Evolutionary conservation across 139 green algal genomes (phyloP).

Genomic region (Pedinophyceae sp.): DNA sequence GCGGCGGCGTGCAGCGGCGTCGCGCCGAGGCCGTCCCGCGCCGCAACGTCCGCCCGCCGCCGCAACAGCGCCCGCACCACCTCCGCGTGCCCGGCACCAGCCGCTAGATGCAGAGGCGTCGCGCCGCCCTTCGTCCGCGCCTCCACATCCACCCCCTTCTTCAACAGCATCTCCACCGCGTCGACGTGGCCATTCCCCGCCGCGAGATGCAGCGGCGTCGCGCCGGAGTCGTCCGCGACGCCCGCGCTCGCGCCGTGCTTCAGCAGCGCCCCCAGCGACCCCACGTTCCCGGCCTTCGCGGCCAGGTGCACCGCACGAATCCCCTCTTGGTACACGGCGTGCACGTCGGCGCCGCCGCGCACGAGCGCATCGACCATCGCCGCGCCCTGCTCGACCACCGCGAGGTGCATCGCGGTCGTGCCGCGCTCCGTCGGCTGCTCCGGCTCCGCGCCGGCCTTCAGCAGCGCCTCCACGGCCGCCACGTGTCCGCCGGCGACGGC

Average conservation of each 20-base stretch:
- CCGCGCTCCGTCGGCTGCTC: not conserved
- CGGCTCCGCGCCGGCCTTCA: too few relatives aligned
- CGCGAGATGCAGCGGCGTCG: not conserved
- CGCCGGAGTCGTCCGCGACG: not conserved
- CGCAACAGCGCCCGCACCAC: constrained; percentile 1
- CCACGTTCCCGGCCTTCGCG: not conserved
- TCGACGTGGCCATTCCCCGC: not conserved
- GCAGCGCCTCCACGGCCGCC: too few relatives aligned
- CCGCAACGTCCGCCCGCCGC: not conserved
- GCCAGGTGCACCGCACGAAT: not conserved
- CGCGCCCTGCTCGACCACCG: too few relatives aligned
- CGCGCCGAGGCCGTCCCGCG: constrained; percentile 2
- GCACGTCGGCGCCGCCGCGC: too few relatives aligned
- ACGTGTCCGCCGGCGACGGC: too few relatives aligned
- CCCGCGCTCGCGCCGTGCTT: not conserved
- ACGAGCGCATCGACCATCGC: too few relatives aligned
- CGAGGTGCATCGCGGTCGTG: not conserved
- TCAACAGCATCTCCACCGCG: not conserved
- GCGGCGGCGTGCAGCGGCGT: constrained; percentile 6
- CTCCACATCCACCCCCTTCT: not conserved
- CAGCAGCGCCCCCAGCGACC: not conserved
- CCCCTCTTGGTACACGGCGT: too few relatives aligned
- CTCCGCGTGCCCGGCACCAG: not conserved
- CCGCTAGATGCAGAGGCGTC: constrained; percentile 2
- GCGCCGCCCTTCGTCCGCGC: too few relatives aligned